Evolutionary conservation across 805 yeast genomes (phyloP).

Genomic region (Crinitomyces ghanaensis): DNA sequence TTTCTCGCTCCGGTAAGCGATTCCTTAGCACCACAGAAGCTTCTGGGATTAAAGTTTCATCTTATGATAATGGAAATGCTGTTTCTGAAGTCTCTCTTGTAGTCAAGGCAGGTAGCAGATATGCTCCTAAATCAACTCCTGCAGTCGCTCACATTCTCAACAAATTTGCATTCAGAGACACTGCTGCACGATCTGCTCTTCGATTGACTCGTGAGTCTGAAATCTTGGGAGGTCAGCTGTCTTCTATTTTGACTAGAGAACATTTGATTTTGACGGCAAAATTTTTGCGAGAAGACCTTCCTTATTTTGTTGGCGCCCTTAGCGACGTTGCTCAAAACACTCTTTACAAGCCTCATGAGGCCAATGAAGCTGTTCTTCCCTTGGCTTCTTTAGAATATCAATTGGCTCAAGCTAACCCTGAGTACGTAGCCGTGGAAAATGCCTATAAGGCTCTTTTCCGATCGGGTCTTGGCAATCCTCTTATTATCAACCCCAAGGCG

Average conservation of each 20-base stretch:
- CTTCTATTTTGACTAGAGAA: slow-evolving; percentile 70
- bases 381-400: slow-evolving; percentile 54
- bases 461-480: slow-evolving; percentile 76
- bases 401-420: slow-evolving; percentile 32
- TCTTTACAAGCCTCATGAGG: slow-evolving; percentile 72
- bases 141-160: slow-evolving; percentile 83
- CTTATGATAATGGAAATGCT: slow-evolving; percentile 43
- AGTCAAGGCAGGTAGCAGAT: slow-evolving; percentile 80
- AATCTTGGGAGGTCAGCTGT: slow-evolving; percentile 75
- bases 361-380: slow-evolving; percentile 71
- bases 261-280: slow-evolving; percentile 65
- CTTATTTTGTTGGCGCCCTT: slow-evolving; percentile 79
- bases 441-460: slow-evolving; percentile 76
- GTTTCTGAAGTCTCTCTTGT: slow-evolving; percentile 70
- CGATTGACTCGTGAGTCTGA: slow-evolving; percentile 92
- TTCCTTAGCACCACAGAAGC: slow-evolving; percentile 20
- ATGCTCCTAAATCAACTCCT: slow-evolving; percentile 39
- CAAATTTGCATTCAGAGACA: slow-evolving; percentile 69
- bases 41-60: slow-evolving; percentile 20
- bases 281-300: slow-evolving; percentile 80
- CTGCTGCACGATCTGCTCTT: slow-evolving; percentile 72
- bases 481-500: slow-evolving; percentile 57
- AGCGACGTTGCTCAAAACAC: slow-evolving; percentile 60
- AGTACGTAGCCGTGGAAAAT: slow-evolving; percentile 58
- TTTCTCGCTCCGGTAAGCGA: slow-evolving; percentile 13